Conservation (phyloP, 495 filamentous ascomycete genomes). For the Penicillium silybi region DNA sequence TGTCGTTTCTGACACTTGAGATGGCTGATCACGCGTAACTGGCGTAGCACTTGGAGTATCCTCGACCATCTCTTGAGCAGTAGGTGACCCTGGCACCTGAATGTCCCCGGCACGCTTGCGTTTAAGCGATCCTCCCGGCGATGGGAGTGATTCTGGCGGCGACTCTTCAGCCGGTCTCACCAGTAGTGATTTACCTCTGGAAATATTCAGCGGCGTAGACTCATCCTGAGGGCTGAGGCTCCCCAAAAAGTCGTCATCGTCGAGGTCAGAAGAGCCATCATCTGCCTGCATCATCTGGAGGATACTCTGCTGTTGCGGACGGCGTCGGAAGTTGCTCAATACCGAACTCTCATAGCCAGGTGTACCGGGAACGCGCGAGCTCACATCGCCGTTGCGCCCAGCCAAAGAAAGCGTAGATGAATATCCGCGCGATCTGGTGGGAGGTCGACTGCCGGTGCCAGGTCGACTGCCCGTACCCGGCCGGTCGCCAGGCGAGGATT, state of each 20-base stretch:
- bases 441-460: slow-evolving; percentile 42
- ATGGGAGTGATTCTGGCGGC: slow-evolving; percentile 18
- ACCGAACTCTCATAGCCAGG: slow-evolving; percentile 55
- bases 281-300: slow-evolving; percentile 58
- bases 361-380: slow-evolving; percentile 42
- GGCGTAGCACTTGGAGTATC: slow-evolving; percentile 20
- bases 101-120: slow-evolving; percentile 29
- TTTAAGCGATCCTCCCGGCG: slow-evolving; percentile 34
- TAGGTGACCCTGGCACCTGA: slow-evolving; percentile 23
- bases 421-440: slow-evolving; percentile 45
- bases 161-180: slow-evolving; percentile 14
- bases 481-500: slow-evolving; percentile 36
- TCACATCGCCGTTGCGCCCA: slow-evolving; percentile 39
- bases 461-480: slow-evolving; percentile 34
- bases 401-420: slow-evolving; percentile 43
- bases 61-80: slow-evolving; percentile 11
- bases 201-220: slow-evolving; percentile 57
- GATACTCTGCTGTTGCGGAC: slow-evolving; percentile 65
- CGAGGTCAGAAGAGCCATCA: slow-evolving; percentile 44
- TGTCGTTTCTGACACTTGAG: slow-evolving; percentile 7
- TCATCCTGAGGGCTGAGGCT: slow-evolving; percentile 62
- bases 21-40: not conserved
- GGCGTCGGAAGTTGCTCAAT: slow-evolving; percentile 57
- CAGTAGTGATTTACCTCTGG: slow-evolving; percentile 31
- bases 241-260: slow-evolving; percentile 53